Evolutionary conservation across 768 basidiomycete genomes (phyloP), one percentile per base, ranked within the genome.

Genomic region (Lentinula detonsa): DNA sequence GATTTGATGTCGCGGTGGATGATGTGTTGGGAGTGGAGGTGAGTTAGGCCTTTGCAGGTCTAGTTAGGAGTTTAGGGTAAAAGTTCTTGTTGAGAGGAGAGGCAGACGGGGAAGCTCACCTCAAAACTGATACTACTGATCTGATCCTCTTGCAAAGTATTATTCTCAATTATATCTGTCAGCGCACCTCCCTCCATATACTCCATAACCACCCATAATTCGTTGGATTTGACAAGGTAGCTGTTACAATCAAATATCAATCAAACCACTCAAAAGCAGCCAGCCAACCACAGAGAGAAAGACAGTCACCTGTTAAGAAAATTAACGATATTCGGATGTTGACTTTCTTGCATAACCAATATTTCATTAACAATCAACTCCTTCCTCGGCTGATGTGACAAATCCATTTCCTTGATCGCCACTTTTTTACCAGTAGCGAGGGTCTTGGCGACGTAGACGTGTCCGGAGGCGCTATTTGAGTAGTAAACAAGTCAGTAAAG

Each of bases 151-250:
- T 92, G 92, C 63, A 98, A 75, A 45, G 91, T 85, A 73, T 98
- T 98, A 67, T 95, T 94, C 78, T 98, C 96, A 67, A 99, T 98
- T 48, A 99, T 90, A 74, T 98, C 96, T 28, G 95, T 98, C 68
- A 99, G 78, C 16, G 96, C 95, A 43, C 97, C 95, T 57, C 95
- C 95, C 74, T 98, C 95, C 95, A 98, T 98, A 70, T 92, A 96
- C 76, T 98, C 95, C 95, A 96, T 98, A 61, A 96, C 94, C 48
- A 97, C 94, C 95, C 95, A 98, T 23, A 97, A 83, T 70, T 96
- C 94, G 57, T 82, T 88, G 71, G 80, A 88, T 75, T 90, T 90
- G 57, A 97, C 85, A 48, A 98, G 83, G 73, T 95, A 97, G 23
- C 91, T 85, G 5, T 16, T 13, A n/a, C 5, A 8, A 51, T 4